phyloP scores from a whole-genome alignment of 345 rosid genomes.

The Geranium rotundifolium region DNA sequence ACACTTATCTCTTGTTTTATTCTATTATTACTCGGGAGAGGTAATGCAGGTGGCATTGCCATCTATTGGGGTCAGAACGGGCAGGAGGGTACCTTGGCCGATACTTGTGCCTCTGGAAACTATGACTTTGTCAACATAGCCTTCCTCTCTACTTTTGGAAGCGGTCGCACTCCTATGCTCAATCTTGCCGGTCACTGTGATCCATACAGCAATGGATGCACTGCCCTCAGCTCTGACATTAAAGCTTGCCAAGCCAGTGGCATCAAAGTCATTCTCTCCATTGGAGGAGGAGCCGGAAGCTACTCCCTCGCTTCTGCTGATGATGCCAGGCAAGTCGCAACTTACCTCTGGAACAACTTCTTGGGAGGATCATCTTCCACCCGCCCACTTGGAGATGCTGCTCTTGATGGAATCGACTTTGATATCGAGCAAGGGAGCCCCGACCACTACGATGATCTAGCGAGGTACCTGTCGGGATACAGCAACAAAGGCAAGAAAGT shows the following conservation, averaged over 20 bases:
- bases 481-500: constrained; percentile 18
- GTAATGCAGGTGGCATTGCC: constrained; percentile 14
- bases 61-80: constrained; percentile 31
- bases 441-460: constrained; percentile 18
- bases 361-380: constrained; percentile 14
- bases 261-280: constrained; percentile 15
- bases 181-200: no score
- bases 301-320: constrained; percentile 11
- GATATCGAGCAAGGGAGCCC: constrained; percentile 19
- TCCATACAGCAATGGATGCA: no score
- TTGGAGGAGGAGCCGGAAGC: constrained; percentile 11
- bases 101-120: constrained; percentile 15
- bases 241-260: no score
- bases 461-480: constrained; percentile 13
- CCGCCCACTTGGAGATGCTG: constrained; percentile 10
- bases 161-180: no score
- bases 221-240: no score
- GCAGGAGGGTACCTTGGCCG: constrained; percentile 16
- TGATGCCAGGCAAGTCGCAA: constrained; percentile 17
- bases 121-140: not conserved
- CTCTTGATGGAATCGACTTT: constrained; percentile 20
- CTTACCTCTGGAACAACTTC: constrained; percentile 21
- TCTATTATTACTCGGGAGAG: no score
- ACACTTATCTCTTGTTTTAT: no score
- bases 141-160: not conserved